phyloP scores from a whole-genome alignment of 257 asterid genomes.

The Solanum sparsipilum region DNA sequence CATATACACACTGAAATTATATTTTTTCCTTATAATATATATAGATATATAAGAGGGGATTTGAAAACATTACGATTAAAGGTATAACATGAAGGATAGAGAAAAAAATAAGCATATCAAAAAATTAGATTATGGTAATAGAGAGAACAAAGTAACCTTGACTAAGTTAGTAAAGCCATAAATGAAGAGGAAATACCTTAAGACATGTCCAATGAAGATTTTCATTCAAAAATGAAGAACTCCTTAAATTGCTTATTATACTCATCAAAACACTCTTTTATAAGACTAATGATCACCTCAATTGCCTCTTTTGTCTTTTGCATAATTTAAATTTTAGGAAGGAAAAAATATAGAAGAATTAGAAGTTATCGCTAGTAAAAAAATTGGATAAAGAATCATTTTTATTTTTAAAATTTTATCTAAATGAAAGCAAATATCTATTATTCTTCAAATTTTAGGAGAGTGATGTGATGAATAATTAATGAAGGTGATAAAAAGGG shows the following conservation, averaged over 20 bases:
- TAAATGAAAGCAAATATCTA: background rate
- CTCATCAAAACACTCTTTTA: background rate
- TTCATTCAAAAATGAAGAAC: background rate
- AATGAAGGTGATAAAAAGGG: background rate
- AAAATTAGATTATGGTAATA: background rate
- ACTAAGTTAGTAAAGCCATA: background rate
- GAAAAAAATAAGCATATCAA: background rate
- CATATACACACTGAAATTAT: background rate
- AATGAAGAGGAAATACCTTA: background rate
- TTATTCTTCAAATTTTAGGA: background rate
- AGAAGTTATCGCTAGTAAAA: background rate
- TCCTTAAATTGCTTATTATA: background rate
- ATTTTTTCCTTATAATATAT: background rate
- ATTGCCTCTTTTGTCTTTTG: background rate
- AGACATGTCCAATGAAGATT: background rate
- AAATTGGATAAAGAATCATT: background rate
- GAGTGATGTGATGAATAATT: background rate
- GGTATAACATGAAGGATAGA: background rate
- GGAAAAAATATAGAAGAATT: background rate
- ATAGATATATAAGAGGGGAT: background rate
- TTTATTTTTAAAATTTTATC: background rate
- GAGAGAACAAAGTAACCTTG: background rate
- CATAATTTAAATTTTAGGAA: background rate
- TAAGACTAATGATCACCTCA: background rate
- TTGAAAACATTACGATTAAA: background rate